phyloP scores from a whole-genome alignment of 2,329 filamentous ascomycete species.

The Ciborinia camelliae region DNA sequence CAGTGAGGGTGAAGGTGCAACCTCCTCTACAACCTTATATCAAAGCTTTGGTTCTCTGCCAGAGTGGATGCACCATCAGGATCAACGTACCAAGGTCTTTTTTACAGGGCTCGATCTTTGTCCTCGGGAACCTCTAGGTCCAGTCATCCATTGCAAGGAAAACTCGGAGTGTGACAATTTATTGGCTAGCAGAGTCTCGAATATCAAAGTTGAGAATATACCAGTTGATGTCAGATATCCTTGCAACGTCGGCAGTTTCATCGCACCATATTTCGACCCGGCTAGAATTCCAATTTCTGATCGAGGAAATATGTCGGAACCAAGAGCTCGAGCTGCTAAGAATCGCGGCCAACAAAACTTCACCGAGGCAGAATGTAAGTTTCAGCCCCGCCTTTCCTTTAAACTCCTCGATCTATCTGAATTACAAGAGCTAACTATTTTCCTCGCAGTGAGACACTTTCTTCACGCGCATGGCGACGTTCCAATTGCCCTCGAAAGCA shows the following conservation, averaged over 20 bases:
- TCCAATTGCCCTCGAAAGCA: slow-evolving; percentile 73
- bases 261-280: neutral
- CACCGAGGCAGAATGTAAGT: slow-evolving; percentile 64
- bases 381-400: neutral
- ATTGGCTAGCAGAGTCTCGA: neutral
- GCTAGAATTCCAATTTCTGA: neutral
- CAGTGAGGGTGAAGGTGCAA: neutral
- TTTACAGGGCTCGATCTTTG: neutral
- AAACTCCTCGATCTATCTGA: neutral
- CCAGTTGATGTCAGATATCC: neutral
- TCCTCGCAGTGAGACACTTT: slow-evolving; percentile 60
- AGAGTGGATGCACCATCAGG: neutral
- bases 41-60: neutral
- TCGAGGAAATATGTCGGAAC: slow-evolving; percentile 65
- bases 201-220: neutral
- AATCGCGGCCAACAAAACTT: slow-evolving; percentile 85
- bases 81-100: neutral
- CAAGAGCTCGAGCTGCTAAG: slow-evolving; percentile 70
- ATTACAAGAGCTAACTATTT: slow-evolving; percentile 13
- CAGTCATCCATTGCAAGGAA: no score
- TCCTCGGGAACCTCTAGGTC: no score
- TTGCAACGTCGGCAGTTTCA: neutral
- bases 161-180: neutral
- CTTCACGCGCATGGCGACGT: slow-evolving; percentile 81
- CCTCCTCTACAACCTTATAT: neutral